Evolutionary conservation across 768 basidiomycete genomes (phyloP), one percentile per base, ranked within the genome.

Genomic region (Phanerochaete sordida): DNA sequence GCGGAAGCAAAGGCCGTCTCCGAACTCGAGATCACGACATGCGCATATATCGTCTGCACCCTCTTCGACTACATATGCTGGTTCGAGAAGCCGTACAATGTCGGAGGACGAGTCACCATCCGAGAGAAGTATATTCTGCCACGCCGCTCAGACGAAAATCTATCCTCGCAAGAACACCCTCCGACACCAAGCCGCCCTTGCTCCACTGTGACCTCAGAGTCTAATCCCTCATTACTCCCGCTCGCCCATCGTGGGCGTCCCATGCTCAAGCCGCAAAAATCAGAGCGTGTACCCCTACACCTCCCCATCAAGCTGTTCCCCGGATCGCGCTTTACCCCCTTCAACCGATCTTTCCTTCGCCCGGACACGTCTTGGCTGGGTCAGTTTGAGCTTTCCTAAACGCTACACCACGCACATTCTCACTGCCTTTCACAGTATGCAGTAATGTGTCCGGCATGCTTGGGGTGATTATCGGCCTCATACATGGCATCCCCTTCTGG

Each of bases 341-440:
- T 54, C 35, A 54, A 54, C 15, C 53, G 53, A 21, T 39, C 53
- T 8, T 54, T n/a, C n/a, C n/a, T n/a, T n/a, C n/a, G n/a, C n/a
- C n/a, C n/a, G n/a, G n/a, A n/a, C n/a, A n/a, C n/a, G n/a, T n/a
- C n/a, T n/a, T n/a, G n/a, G n/a, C n/a, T n/a, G n/a, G n/a, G n/a
- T n/a, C n/a, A n/a, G n/a, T n/a, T n/a, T n/a, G n/a, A n/a, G n/a
- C n/a, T n/a, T n/a, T n/a, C n/a, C n/a, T n/a, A n/a, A n/a, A n/a
- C n/a, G n/a, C n/a, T n/a, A n/a, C n/a, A n/a, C n/a, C n/a, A n/a
- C 16, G 37, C 13, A 43, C 16, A 52, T 31, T 26, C 21, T 54
- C 12, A 2, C 8, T 23, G 9, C 16, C n/a, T n/a, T n/a, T 35
- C 1, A 35, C 13, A 54, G 53, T 54, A 8, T 5, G 31, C 13